Base-by-base conservation (phyloP, 257 asterid species). In the Handroanthus guayacan region DNA sequence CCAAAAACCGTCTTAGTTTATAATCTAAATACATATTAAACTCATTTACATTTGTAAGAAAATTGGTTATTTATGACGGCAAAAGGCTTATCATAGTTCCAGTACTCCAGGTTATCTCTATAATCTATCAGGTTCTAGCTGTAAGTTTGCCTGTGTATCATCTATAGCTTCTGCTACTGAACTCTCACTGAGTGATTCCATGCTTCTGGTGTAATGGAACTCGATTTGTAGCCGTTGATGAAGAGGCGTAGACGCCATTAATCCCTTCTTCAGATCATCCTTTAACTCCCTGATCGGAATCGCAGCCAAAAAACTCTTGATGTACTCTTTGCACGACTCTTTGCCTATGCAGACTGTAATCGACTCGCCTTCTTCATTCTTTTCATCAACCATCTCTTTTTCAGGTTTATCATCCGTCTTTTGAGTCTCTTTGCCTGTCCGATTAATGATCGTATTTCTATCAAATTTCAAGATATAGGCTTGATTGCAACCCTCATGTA, bases 401-500 rank as follows among this genome's bases (percentile, higher is more conserved):
- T 57, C 74, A 13, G 71, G 18, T 75, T 71, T 81, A n/a, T 82
- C 78, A 48, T 76, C 88, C 3, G 88, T 7, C 16, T 67, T 79
- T 45, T 66, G 75, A 55, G 84, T 37, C 80, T 78, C 83, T 3
- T 34, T 54, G 0, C 82, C 81, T 17, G 78, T 75, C 63, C 9
- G 83, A 18, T 70, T 80, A 54, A 91, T 86, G n/a, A 66, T 60
- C 8, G 97, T 84, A n/a, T 90, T 84, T 70, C 74, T 65, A 66
- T 92, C 92, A 13, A 90, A 92, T 78, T 89, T 90, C 83, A 92
- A 87, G 81, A 92, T 86, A 57, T 84, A 92, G 5, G 98, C 98
- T 82, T 89, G 91, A 76, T 83, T 86, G 90, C 98, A 92, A 57
- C 98, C 97, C 78, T 90, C 98, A 5, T 84, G 79, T 31, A 92